These are phyloP conservation scores for Sanguinoderma infundibulare DNA, from an alignment of 1,284 basidiomycete species.

Conservation along the genomic window DNA sequence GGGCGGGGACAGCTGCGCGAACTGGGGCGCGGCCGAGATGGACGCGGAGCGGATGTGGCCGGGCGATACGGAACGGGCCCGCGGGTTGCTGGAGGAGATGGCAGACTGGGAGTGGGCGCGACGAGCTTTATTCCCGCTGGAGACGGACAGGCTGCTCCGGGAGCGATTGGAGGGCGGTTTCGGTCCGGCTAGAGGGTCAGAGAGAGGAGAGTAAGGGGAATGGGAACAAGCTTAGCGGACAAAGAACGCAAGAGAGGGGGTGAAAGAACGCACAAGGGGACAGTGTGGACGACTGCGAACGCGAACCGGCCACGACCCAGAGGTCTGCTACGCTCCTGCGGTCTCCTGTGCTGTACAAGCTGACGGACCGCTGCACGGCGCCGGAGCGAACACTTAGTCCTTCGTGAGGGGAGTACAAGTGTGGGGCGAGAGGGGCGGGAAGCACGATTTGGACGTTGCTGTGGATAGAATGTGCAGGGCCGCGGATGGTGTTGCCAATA, in stretches of 20 bases:
- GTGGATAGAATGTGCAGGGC: slow-evolving; percentile 56
- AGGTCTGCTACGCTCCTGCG: slow-evolving; percentile 34
- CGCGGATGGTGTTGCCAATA: slow-evolving; percentile 40
- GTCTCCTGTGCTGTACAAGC: slow-evolving; percentile 15
- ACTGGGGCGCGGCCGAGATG: not conserved
- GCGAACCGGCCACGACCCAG: slow-evolving; percentile 33
- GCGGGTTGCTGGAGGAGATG: slow-evolving; percentile 12
- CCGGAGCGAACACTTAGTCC: not conserved
- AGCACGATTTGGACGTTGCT: slow-evolving; percentile 63
- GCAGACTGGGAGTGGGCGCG: slow-evolving; percentile 22
- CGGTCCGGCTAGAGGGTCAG: slow-evolving; percentile 1
- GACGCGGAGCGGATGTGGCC: slow-evolving; percentile 1
- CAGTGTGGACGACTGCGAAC: slow-evolving; percentile 8
- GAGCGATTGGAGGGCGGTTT: slow-evolving; percentile 5
- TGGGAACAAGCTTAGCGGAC: not conserved
- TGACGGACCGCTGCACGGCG: slow-evolving; percentile 12
- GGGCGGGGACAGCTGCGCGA: not conserved
- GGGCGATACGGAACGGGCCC: slow-evolving; percentile 10
- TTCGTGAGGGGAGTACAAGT: slow-evolving; percentile 31
- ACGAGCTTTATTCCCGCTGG: slow-evolving; percentile 12
- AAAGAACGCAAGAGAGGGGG: not conserved
- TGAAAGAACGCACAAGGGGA: slow-evolving; percentile 11
- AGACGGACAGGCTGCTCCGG: slow-evolving; percentile 20
- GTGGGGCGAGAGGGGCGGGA: slow-evolving; percentile 57
- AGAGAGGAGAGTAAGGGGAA: not conserved